Base-by-base conservation (phyloP, 2,329 filamentous ascomycete species). In the Paramyrothecium sp. region DNA sequence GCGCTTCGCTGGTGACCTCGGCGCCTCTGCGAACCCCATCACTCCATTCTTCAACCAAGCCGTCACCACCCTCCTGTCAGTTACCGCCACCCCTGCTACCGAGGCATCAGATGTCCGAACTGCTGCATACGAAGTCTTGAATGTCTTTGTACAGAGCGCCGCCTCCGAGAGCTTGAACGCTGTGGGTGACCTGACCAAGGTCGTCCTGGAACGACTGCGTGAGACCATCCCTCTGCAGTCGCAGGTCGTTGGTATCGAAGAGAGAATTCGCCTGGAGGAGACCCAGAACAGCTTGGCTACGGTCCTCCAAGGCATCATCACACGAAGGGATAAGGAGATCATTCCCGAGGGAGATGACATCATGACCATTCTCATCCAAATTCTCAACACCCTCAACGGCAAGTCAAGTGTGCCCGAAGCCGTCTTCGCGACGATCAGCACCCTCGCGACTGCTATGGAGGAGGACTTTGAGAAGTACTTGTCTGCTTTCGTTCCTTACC, bases 401-500 rank as follows among this genome's bases (percentile, higher is more conserved):
- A 97, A 97, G 80, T 97, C 94, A 1, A 95, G 89, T 67, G 95
- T 99, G 30, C 95, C 95, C 17, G 95, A 99, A 75, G 91, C 91
- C 10, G 85, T 97, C 59, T 98, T 99, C 69, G 91, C 92, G 54
- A 90, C 92, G 58, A 90, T 98, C 68, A 95, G 94, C 71, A 88
- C 91, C n/a, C 83, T 99, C 60, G 90, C 95, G 46, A 96, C 90
- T 67, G 90, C 93, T 44, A 83, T 98, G 68, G 93, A 97, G 71
- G 91, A 92, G 55, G 92, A 94, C 65, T 99, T 99, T 74, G 80
- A 89, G 72, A 95, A 96, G 79, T 99, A 99, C 81, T 98, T 99
- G 94, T 92, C 97, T 47, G 86, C 91, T 2, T 99, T 99, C 75
- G 83, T 88, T 49, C 92, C 92, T 11, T 97, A 92, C 85, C 81